Evolutionary conservation across 1,139 yeast genomes (phyloP), one percentile per base, ranked within the genome.

Genomic region (Pichia sp.): DNA sequence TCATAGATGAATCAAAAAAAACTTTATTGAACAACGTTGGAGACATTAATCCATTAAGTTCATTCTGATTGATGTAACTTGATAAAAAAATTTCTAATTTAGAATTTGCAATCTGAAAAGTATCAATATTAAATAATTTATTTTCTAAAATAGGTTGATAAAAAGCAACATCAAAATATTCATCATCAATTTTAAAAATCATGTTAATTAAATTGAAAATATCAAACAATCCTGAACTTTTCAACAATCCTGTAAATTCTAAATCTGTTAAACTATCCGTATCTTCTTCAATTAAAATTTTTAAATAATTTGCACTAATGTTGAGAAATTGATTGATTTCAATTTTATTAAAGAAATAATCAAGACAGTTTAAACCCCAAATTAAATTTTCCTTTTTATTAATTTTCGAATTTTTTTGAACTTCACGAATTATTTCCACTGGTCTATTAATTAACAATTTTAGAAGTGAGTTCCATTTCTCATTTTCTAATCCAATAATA

Each of bases 71-170:
- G 41, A 81, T 62, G 7, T 85, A 81, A 33, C 70, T 67, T 1
- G 87, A 85, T 20, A 82, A 54, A 48, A 72, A 74, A 13, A 62
- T 66, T 45, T 73, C 74, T 2, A 81, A 59, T 28, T 63, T 63
- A 1, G 50, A 53, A 49, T 76, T 72, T 8, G 74, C 69, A 6
- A 59, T 59, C 19, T 59, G 54, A 22, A 82, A 61, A 7, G 64
- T 62, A 0, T 64, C 67, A n/a, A 48, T 46, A 21, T 59, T 67
- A 64, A 82, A 81, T 21, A 80, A 56, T 48, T 78, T 72, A 55
- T 81, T 81, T 50, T 81, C 88, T 2, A 65, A 62, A 11, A 80
- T 70, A 0, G 89, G 83, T 45, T 76, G 68, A 57, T 82, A 83
- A 53, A 80, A 68, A 16, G 72, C 61, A 4, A 70, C 68, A 31